A percentile compares a stretch with the other conserved stretches of the same genome.
These are phyloP conservation scores for Pharus latifolius DNA, from an alignment of 176 grass and related monocot species.

Conservation along the genomic window DNA sequence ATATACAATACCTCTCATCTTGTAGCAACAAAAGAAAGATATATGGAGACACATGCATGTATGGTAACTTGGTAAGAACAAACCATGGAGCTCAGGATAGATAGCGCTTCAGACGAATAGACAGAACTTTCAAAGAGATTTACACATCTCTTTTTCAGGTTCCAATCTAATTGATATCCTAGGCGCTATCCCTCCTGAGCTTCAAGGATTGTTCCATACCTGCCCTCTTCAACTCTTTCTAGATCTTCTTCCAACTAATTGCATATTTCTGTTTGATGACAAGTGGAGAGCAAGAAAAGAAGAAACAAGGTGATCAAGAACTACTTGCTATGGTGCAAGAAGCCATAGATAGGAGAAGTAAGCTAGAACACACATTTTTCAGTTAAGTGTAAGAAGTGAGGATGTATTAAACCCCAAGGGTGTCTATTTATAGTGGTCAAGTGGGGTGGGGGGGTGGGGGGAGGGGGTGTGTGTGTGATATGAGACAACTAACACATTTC, in stretches of 20 bases:
- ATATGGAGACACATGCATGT: too few species aligned
- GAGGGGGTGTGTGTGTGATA: neutral
- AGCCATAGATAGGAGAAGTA: neutral
- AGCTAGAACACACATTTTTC: neutral
- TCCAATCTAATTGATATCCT: constrained; percentile 7
- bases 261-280: neutral
- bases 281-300: neutral
- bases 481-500: constrained; percentile 39
- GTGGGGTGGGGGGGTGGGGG: too few species aligned
- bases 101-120: constrained; percentile 34
- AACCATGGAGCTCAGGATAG: constrained; percentile 60
- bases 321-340: neutral
- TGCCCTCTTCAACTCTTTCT: too few species aligned
- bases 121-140: constrained; percentile 12
- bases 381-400: neutral
- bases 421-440: constrained; percentile 45
- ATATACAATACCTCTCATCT: neutral
- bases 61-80: constrained; percentile 51
- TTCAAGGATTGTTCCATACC: constrained; percentile 43
- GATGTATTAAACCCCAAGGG: constrained; percentile 10
- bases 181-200: constrained; percentile 72
- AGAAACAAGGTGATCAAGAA: neutral
- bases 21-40: neutral
- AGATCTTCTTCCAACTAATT: neutral
- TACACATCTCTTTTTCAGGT: neutral